Conservation (phyloP, 768 basidiomycete species). For the Rhodotorula paludigena region DNA sequence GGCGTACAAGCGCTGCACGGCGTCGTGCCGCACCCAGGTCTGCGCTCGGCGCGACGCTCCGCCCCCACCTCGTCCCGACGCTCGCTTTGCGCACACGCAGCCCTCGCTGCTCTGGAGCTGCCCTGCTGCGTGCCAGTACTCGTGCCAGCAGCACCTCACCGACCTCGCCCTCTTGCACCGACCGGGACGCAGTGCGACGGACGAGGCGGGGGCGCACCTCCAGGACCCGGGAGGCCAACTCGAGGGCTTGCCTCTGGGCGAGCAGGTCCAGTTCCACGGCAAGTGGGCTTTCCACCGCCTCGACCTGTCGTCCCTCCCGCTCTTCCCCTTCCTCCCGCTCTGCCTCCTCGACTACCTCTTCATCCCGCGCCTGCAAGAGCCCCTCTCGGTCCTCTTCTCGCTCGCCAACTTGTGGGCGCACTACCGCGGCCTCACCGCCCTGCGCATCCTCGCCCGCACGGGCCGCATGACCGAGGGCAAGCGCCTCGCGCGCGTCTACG, state of each 20-base stretch:
- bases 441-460: slow-evolving; percentile 44
- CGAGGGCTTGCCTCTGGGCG: slow-evolving; percentile 37
- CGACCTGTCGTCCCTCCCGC: slow-evolving; percentile 34
- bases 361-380: slow-evolving; percentile 77
- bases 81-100: slow-evolving; percentile 45
- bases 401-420: slow-evolving; percentile 79
- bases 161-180: slow-evolving; percentile 32
- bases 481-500: slow-evolving; percentile 49
- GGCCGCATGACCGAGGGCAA: slow-evolving; percentile 16
- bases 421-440: slow-evolving; percentile 55
- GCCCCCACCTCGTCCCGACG: not conserved
- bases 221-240: not conserved
- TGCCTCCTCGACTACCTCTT: not conserved
- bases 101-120: slow-evolving; percentile 73
- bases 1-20: slow-evolving; percentile 57
- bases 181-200: no score
- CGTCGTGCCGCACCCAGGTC: slow-evolving; percentile 49
- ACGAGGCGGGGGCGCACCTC: no score
- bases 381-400: slow-evolving; percentile 83
- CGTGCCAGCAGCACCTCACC: slow-evolving; percentile 58
- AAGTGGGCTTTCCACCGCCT: slow-evolving; percentile 96
- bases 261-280: slow-evolving; percentile 76
- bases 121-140: slow-evolving; percentile 78
- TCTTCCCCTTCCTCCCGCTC: slow-evolving; percentile 13
- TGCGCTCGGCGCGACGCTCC: slow-evolving; percentile 46